Percentiles rank a stretch among this genome's conserved stretches.
Conservation (phyloP, 805 yeast genomes). For the Lipomyces oligophaga region DNA sequence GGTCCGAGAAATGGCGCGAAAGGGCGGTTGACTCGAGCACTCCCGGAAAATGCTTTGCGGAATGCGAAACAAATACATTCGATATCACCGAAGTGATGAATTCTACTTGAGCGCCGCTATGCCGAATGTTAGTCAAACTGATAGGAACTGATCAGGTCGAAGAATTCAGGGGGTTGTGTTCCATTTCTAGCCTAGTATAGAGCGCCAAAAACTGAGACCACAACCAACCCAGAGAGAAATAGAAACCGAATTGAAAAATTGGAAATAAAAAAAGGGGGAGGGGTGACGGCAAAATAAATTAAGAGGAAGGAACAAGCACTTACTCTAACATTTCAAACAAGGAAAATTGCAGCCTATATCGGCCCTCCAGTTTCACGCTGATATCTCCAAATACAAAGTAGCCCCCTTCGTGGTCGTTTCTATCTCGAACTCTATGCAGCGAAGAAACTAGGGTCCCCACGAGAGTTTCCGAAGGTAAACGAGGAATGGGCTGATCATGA, state of each 20-base stretch:
- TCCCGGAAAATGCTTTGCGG: conserved; percentile 28
- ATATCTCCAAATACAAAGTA: conserved; percentile 31
- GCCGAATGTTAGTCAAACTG: background rate
- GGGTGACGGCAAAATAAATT: background rate
- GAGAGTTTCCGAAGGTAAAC: conserved; percentile 25
- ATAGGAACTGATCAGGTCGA: too few relatives aligned
- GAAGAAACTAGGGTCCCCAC: conserved; percentile 30
- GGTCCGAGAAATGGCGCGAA: conserved; percentile 30
- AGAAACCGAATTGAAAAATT: background rate
- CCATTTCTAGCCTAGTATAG: too few relatives aligned
- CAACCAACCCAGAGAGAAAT: too few relatives aligned
- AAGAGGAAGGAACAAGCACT: background rate
- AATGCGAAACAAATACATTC: conserved; percentile 22
- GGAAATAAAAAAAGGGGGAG: background rate
- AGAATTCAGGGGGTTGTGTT: too few relatives aligned
- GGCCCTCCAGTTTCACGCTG: conserved; percentile 26
- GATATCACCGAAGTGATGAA: conserved; percentile 24
- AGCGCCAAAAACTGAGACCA: too few relatives aligned
- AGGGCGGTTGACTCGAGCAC: conserved; percentile 29
- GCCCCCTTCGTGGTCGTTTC: conserved; percentile 25
- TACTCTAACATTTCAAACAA: conserved; percentile 29
- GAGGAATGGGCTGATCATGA: conserved; percentile 13
- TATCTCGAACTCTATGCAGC: conserved; percentile 27
- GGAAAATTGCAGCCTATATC: conserved; percentile 26
- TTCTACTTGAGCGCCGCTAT: conserved; percentile 27